Conservation (phyloP, 2,329 filamentous ascomycete genomes). For the Apiospora rasikravindrae region DNA sequence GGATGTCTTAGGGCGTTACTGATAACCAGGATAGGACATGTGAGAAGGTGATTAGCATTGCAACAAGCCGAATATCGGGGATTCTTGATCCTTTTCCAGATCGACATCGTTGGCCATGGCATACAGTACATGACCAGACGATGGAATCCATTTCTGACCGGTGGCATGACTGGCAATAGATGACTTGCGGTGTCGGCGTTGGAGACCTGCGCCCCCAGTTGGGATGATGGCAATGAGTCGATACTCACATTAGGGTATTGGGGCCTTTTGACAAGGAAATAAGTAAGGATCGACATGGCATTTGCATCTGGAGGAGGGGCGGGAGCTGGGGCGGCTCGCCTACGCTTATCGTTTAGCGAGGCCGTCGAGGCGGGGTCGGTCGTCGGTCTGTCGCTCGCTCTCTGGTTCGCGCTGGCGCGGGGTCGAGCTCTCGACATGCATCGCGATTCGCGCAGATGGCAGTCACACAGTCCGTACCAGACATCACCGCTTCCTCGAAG, state of each 20-base stretch:
- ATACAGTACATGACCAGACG: not conserved
- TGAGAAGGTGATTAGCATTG: not conserved
- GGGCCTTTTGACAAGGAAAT: not conserved
- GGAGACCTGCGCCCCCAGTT: not conserved
- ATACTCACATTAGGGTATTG: not conserved
- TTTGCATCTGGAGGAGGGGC: not conserved
- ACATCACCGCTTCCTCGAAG: not conserved
- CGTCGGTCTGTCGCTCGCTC: not conserved
- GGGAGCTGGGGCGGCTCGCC: not conserved
- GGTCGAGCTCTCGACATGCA: not conserved
- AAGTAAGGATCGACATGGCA: not conserved
- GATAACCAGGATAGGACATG: not conserved
- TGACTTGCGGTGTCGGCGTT: conserved; percentile 5
- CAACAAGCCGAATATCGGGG: not conserved
- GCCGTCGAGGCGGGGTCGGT: not conserved
- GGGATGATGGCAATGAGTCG: not conserved
- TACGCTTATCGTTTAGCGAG: not conserved
- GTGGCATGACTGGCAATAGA: not conserved
- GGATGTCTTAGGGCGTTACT: not conserved
- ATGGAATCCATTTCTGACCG: not conserved
- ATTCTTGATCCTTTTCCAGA: not conserved
- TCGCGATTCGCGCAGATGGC: too few relatives aligned
- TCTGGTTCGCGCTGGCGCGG: not conserved
- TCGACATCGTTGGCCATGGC: not conserved
- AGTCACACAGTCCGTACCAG: too few relatives aligned